Evolutionary conservation across 805 yeast genomes (phyloP), one percentile per base, ranked within the genome.

Genomic region (Metschnikowia cerradonensis): DNA sequence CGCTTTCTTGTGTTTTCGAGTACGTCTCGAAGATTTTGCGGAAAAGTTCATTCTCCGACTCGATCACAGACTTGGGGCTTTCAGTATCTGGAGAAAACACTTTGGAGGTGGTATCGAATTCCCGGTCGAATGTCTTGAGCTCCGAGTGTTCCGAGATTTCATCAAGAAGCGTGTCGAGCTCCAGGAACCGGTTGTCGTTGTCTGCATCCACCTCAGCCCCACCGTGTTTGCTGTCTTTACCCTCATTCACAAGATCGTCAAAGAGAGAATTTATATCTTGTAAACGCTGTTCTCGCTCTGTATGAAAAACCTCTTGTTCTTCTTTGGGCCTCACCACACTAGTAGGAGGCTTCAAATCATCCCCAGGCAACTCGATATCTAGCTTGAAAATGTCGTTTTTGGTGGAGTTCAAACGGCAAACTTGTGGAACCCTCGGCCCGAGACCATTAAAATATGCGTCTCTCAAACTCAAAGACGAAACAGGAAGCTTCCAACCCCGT

Each of bases 1-100:
- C 49, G 1, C 35, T 38, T 5, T 46, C 49, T 33, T 44, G 47
- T 8, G 49, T 35, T 23, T 47, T 49, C 22, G 59, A 41, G 50
- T 57, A 58, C 10, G 54, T 55, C 35, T 52, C 56, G 40, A 57
- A 57, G 46, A 58, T 57, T 23, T 50, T 51, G 23, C 51, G 49
- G 41, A 58, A 58, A 4, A 58, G 41, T 31, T 50, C 47, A 31
- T 53, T 53, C 32, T 58, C 61, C 26, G 57, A 52, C 22, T 50
- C 52, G 14, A 51, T 17, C 11, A 44, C 49, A 22, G 47, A 42
- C 45, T 33, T 33, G 26, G 33, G 11, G 19, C 20, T 15, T 34
- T 42, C 38, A 17, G 38, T 34, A n/a, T 42, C 37, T 20, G 45
- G 17, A 15, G 26, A 13, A 14, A 30, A 42, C 4, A 42, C 20